Percentiles rank a stretch among this genome's conserved stretches.
Evolutionary conservation across 371 early-diverging fungal species (phyloP).

Genomic region (Mucor mucedo): DNA sequence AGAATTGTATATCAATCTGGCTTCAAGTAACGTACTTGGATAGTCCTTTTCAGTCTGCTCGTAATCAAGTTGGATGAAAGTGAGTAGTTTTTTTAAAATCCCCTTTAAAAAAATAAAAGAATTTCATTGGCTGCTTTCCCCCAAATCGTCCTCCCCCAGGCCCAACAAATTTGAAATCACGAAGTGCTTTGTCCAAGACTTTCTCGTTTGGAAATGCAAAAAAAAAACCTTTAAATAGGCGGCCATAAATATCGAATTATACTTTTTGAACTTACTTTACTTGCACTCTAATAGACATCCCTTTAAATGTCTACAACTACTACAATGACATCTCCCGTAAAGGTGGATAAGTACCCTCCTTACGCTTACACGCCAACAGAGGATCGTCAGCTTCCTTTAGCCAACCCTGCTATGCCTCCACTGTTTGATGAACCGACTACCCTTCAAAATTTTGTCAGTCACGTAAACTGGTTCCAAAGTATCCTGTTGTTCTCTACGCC

Average conservation of each 20-base stretch:
- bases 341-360: slow-evolving; percentile 22
- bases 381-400: slow-evolving; percentile 44
- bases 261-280: background rate
- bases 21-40: too few species aligned
- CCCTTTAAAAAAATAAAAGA: background rate
- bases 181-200: background rate
- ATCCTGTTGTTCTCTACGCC: slow-evolving; percentile 78
- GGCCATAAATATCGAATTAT: background rate
- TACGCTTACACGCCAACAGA: slow-evolving; percentile 49
- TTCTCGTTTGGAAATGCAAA: background rate
- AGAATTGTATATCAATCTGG: background rate
- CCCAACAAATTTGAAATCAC: slow-evolving; percentile 16
- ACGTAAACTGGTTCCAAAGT: slow-evolving; percentile 85
- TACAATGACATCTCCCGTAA: slow-evolving; percentile 5
- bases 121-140: slow-evolving; percentile 14
- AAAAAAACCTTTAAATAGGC: slow-evolving; percentile 9
- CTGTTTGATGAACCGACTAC: slow-evolving; percentile 62
- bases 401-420: slow-evolving; percentile 44
- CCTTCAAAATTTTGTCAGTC: slow-evolving; percentile 51
- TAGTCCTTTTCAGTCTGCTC: too few species aligned
- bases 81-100: slow-evolving; percentile 1
- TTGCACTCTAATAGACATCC: background rate
- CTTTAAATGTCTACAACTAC: slow-evolving; percentile 15
- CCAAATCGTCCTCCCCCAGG: slow-evolving; percentile 16
- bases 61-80: too few species aligned